phyloP scores from a whole-genome alignment of 768 basidiomycete genomes.

The Rhodotorula paludigena region DNA sequence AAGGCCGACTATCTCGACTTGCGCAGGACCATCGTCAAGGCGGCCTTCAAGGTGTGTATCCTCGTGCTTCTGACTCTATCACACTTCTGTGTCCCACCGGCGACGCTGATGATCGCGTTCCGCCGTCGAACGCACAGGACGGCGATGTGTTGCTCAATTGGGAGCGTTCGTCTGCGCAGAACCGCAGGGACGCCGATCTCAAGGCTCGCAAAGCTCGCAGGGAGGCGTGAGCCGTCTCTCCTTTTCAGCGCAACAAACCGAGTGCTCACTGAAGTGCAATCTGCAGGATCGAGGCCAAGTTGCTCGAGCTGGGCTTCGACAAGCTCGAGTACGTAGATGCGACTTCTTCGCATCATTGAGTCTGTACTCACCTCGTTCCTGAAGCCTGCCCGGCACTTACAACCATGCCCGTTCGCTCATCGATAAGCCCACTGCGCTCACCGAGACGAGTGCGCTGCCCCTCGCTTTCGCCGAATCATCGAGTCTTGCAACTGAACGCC shows the following conservation, averaged over 20 bases:
- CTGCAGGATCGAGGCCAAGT: not conserved
- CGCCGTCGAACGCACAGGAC: not conserved
- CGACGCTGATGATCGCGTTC: not conserved
- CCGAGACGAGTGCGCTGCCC: not conserved
- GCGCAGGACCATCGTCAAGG: too few species aligned
- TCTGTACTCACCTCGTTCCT: too few species aligned
- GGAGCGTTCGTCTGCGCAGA: not conserved
- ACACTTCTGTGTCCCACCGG: too few species aligned
- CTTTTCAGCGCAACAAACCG: accelerated
- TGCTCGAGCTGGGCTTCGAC: not conserved
- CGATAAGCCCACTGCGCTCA: not conserved
- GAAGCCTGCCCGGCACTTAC: too few species aligned
- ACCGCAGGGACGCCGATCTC: not conserved
- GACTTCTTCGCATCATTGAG: too few species aligned
- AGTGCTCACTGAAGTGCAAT: accelerated
- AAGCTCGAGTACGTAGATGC: not conserved
- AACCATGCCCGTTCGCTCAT: too few species aligned
- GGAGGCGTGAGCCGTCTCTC: not conserved
- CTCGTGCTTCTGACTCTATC: too few species aligned
- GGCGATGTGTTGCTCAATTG: not conserved
- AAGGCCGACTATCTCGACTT: too few species aligned
- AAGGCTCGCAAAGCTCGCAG: not conserved
- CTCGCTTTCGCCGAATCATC: not conserved
- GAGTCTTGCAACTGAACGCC: not conserved
- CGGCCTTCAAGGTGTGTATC: too few species aligned